A percentile compares a stretch with the other conserved stretches of the same genome.
Conservation (phyloP, 192 early-diverging fungal genomes). For the Gaertneriomyces sp. region DNA sequence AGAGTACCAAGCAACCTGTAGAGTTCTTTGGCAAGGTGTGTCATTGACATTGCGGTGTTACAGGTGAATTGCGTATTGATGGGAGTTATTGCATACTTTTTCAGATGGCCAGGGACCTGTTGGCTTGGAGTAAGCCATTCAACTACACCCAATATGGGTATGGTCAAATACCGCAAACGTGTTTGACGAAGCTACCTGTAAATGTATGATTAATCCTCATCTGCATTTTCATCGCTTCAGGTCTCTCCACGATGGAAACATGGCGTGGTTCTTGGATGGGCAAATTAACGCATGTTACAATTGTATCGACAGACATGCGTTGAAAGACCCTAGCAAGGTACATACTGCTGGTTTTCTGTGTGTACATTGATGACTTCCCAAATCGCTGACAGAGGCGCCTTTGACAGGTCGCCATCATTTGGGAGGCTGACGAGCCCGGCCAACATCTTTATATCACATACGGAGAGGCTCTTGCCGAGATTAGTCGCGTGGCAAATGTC, state of each 20-base stretch:
- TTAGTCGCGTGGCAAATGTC: conserved; percentile 81
- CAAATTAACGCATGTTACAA: conserved; percentile 91
- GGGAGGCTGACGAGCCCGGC: conserved; percentile 83
- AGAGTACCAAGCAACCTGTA: conserved; percentile 75
- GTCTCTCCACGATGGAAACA: conserved; percentile 76
- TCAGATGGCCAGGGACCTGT: conserved; percentile 69
- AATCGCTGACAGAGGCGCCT: neutral
- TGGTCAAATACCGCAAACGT: neutral
- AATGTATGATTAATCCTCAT: too few species aligned
- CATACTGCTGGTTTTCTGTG: neutral
- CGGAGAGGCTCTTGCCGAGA: conserved; percentile 74
- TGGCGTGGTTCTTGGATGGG: conserved; percentile 91
- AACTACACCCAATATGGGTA: conserved; percentile 58
- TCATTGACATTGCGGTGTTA: neutral
- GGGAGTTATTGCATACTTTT: neutral
- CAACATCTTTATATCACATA: conserved; percentile 73
- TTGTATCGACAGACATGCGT: conserved; percentile 92
- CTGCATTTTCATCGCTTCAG: conserved; percentile 33
- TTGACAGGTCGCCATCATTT: conserved; percentile 72
- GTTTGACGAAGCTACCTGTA: neutral
- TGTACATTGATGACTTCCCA: neutral
- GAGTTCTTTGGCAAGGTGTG: conserved; percentile 79
- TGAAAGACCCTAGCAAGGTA: conserved; percentile 68
- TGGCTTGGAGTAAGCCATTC: conserved; percentile 83
- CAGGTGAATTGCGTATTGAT: neutral